A percentile compares a stretch with the other conserved stretches of the same genome.
Conservation (phyloP, 805 yeast genomes). For the Cyberlindnera bimundalis region DNA sequence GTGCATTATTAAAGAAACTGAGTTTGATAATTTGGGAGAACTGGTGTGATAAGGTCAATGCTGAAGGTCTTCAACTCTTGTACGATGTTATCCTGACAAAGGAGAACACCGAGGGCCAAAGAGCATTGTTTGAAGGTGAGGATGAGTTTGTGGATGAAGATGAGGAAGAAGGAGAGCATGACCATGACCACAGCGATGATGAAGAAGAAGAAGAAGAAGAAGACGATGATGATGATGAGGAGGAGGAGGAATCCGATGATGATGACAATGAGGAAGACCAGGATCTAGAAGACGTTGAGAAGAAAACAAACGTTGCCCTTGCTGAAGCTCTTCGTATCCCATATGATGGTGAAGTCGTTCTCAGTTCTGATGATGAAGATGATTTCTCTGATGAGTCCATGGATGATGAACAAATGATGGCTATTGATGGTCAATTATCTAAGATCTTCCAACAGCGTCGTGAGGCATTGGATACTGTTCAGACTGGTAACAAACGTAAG, state of each 20-base stretch:
- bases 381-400: constrained; percentile 73
- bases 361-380: constrained; percentile 43
- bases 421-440: constrained; percentile 80
- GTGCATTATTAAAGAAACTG: constrained; percentile 53
- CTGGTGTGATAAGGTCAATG: constrained; percentile 44
- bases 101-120: constrained; percentile 82
- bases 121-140: constrained; percentile 65
- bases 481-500: constrained; percentile 66
- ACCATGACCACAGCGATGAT: constrained; percentile 32
- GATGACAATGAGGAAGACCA: constrained; percentile 34
- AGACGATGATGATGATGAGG: constrained; percentile 31
- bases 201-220: constrained; percentile 33
- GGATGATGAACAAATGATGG: constrained; percentile 98
- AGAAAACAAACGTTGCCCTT: constrained; percentile 56
- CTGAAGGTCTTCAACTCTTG: constrained; percentile 44
- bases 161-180: constrained; percentile 37
- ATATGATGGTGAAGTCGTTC: constrained; percentile 38
- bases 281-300: constrained; percentile 42
- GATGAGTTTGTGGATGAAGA: constrained; percentile 46
- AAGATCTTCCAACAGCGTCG: constrained; percentile 81
- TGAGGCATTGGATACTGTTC: constrained; percentile 51
- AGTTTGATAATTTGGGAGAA: constrained; percentile 56
- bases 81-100: constrained; percentile 56
- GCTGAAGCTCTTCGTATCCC: constrained; percentile 74
- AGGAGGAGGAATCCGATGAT: constrained; percentile 33